A percentile compares a stretch with the other conserved stretches of the same genome.
Evolutionary conservation across 1,284 basidiomycete species (phyloP).

Genomic region (Microbotryomycetes sp.): DNA sequence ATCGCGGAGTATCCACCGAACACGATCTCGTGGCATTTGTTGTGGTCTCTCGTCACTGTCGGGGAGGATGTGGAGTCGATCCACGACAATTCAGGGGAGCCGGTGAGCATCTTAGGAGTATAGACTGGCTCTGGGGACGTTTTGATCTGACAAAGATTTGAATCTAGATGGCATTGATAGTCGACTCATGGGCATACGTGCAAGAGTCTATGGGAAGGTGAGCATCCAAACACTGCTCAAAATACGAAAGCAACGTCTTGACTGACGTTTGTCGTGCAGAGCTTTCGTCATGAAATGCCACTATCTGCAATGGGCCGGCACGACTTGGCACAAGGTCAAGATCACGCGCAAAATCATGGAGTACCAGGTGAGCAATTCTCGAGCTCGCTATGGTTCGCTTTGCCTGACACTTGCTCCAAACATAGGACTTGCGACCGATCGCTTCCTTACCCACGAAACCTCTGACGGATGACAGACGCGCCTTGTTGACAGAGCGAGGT

Average conservation of each 20-base stretch:
- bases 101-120: no score
- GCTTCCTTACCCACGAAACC: not conserved
- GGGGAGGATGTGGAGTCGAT: slow-evolving; percentile 12
- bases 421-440: not conserved
- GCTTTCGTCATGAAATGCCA: slow-evolving; percentile 6
- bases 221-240: not conserved
- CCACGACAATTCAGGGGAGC: slow-evolving; percentile 13
- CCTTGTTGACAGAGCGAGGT: slow-evolving; percentile 1
- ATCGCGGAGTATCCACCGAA: slow-evolving; percentile 7
- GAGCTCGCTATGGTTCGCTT: no score
- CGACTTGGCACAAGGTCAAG: slow-evolving; percentile 3
- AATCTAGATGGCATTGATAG: slow-evolving; percentile 4
- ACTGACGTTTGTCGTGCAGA: not conserved
- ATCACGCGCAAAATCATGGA: slow-evolving; percentile 26
- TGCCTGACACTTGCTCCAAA: no score
- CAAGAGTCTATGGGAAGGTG: slow-evolving; percentile 13
- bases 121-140: no score
- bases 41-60: slow-evolving; percentile 3
- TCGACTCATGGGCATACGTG: slow-evolving; percentile 11
- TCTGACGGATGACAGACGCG: not conserved
- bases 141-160: not conserved
- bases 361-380: slow-evolving; percentile 16
- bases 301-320: slow-evolving; percentile 14
- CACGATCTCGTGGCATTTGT: slow-evolving; percentile 5
- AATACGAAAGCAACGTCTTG: no score